Evolutionary conservation across 2,329 filamentous ascomycete species (phyloP).

Genomic region (Lachnellula arida): DNA sequence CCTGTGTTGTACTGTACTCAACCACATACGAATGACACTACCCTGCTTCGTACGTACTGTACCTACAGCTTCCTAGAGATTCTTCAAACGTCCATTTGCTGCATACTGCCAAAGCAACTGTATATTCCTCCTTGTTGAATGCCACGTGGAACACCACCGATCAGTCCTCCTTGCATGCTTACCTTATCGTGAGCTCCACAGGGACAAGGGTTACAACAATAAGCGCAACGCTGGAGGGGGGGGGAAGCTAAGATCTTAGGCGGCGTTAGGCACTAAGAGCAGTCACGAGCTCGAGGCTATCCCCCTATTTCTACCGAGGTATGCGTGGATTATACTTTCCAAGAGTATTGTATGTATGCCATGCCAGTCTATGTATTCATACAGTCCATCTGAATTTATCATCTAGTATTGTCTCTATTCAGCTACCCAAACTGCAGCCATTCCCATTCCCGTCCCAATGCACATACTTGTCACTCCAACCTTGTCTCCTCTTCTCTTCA

Average conservation of each 20-base stretch:
- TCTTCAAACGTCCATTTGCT: no score
- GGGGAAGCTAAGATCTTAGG: neutral
- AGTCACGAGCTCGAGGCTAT: neutral
- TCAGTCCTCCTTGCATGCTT: no score
- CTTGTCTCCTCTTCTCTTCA: slow-evolving; percentile 77
- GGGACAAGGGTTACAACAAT: neutral
- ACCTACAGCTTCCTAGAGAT: no score
- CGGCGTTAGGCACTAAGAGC: neutral
- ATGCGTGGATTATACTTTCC: neutral
- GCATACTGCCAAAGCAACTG: no score
- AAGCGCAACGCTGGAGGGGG: neutral
- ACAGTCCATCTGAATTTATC: slow-evolving; percentile 5
- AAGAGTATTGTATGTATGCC: neutral
- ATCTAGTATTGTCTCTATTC: slow-evolving; percentile 53
- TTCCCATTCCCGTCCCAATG: slow-evolving; percentile 93
- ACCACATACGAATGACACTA: no score
- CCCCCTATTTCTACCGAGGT: neutral
- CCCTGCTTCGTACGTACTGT: no score
- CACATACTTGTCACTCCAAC: slow-evolving; percentile 96
- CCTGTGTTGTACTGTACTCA: no score
- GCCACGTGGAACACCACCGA: no score
- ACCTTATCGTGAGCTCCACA: neutral
- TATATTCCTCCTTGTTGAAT: no score
- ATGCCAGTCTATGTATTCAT: slow-evolving; percentile 15
- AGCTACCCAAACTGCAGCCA: slow-evolving; percentile 94